A percentile compares a stretch with the other conserved stretches of the same genome.
These are phyloP conservation scores for Gomphus sp. DNA, from an alignment of 1,284 basidiomycete species.

Conservation along the genomic window DNA sequence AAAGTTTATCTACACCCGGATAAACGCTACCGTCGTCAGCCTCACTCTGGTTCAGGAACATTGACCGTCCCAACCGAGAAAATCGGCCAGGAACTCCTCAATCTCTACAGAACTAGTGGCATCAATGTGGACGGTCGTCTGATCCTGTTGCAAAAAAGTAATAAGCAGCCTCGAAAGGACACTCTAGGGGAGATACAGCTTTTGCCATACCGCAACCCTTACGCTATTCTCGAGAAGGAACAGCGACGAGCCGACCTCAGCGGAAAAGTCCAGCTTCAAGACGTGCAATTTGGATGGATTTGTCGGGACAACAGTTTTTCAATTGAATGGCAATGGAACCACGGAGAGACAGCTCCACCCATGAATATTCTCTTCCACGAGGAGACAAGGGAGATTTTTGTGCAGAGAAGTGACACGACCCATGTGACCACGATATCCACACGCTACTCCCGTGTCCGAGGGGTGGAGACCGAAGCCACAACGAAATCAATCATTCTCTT, in stretches of 20 bases:
- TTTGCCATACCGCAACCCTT: constrained; percentile 43
- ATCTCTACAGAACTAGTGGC: constrained; percentile 26
- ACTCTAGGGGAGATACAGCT: constrained; percentile 33
- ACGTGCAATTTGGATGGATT: constrained; percentile 51
- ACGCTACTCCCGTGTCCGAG: constrained; percentile 33
- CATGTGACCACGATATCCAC: constrained; percentile 33
- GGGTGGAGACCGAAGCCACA: constrained; percentile 25
- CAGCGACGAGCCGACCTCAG: neutral
- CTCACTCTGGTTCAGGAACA: constrained; percentile 31
- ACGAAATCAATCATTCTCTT: neutral
- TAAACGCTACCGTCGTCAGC: constrained; percentile 31
- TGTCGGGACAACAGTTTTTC: constrained; percentile 47
- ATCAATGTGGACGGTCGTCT: constrained; percentile 19
- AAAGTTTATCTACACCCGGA: constrained; percentile 39
- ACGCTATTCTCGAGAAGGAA: constrained; percentile 23
- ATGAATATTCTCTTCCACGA: constrained; percentile 44
- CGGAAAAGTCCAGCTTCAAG: constrained; percentile 20
- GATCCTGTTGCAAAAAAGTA: constrained; percentile 33
- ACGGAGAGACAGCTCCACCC: neutral
- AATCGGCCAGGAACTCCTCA: constrained; percentile 34
- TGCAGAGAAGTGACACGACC: constrained; percentile 49
- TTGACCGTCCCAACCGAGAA: constrained; percentile 38
- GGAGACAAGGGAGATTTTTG: constrained; percentile 52
- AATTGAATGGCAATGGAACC: constrained; percentile 37
- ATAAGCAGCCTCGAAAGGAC: constrained; percentile 21